Conservation (phyloP, 2,329 filamentous ascomycete species). For the Talaromyces funiculosus region DNA sequence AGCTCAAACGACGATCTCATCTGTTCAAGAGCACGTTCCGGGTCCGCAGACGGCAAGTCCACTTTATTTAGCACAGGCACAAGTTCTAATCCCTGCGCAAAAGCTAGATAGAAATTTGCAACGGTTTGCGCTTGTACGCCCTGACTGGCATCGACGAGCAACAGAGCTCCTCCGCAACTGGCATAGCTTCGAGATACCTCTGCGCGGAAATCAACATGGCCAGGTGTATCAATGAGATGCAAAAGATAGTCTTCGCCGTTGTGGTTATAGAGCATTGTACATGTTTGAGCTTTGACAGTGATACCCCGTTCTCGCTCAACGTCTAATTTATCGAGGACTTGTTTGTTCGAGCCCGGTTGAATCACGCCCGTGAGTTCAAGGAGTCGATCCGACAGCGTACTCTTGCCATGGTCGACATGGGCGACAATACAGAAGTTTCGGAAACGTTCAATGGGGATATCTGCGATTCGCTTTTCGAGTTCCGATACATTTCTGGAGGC, state of each 20-base stretch:
- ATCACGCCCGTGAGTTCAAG: constrained; percentile 95
- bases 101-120: constrained; percentile 96
- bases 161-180: constrained; percentile 84
- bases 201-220: constrained; percentile 94
- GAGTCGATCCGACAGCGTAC: constrained; percentile 84
- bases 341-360: constrained; percentile 77
- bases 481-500: constrained; percentile 35
- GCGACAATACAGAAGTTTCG: constrained; percentile 99
- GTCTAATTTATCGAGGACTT: constrained; percentile 94
- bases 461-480: constrained; percentile 53
- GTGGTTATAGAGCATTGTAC: constrained; percentile 92
- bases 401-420: constrained; percentile 98
- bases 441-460: constrained; percentile 49
- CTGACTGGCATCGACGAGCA: constrained; percentile 93
- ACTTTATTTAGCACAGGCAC: constrained; percentile 97
- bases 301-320: constrained; percentile 95
- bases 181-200: constrained; percentile 95
- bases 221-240: constrained; percentile 93
- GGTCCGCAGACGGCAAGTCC: constrained; percentile 82
- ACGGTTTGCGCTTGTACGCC: constrained; percentile 97
- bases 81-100: constrained; percentile 78
- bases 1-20: constrained; percentile 83
- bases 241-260: constrained; percentile 82
- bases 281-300: constrained; percentile 97
- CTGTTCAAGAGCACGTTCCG: constrained; percentile 79